Evolutionary conservation across 2,329 filamentous ascomycete species (phyloP), one percentile per base, ranked within the genome.

Genomic region (Dryadomyces quercus-mongolicae): DNA sequence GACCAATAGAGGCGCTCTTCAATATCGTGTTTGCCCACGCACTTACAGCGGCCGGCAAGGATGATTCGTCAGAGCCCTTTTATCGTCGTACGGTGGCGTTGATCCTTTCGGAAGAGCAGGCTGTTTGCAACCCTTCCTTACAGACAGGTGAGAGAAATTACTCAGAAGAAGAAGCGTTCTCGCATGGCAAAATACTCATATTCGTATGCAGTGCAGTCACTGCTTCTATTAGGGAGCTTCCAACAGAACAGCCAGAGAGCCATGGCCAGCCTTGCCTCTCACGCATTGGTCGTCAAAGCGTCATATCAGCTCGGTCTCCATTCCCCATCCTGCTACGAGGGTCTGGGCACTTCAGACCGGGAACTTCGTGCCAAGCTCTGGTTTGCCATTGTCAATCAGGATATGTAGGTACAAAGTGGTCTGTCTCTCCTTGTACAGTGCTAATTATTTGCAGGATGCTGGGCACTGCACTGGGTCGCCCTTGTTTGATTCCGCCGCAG

Each of bases 211-310:
- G 66, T 69, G 7, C 66, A 68, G 55, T 58, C 63, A 40, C 52
- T 68, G 20, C 59, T 68, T 5, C 61, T 69, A 1, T 56, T 67
- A 2, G 59, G 62, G 2, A 65, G 59, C 40, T 68, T 64, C 42
- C 64, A 68, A 36, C 66, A 69, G 49, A 68, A 67, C 40, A 67
- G 59, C n/a, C 65, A 67, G 48, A 59, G 65, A 2, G 64, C 66
- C 8, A 64, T 65, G 53, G 63, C 65, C 25, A 68, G 65, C 50
- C 62, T 63, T 55, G 61, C 65, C 3, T 62, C 62, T 1, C 65
- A 68, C 49, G 62, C 63, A 1, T 57, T 67, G 2, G 61, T 62
- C 1, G 66, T 68, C 43, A 65, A 66, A 34, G 59, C 64, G 0
- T 58, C 65, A 0, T 68, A 66, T 49, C 66, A 68, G 49, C 60